These are phyloP conservation scores for Mimosa pudica DNA, from an alignment of 306 rosid species.

Conservation along the genomic window DNA sequence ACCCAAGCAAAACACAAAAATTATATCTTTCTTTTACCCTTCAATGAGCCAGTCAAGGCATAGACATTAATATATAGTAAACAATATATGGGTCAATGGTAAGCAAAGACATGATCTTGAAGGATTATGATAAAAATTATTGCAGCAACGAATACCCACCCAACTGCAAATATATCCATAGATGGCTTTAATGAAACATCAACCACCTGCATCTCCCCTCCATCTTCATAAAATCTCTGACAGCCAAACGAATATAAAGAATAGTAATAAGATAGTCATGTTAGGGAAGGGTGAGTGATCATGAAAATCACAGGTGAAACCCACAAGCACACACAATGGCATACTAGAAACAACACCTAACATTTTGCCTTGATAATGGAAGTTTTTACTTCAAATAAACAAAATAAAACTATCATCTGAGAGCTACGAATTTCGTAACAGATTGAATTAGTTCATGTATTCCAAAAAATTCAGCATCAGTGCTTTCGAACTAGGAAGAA, in stretches of 20 bases:
- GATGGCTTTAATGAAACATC: conserved; percentile 86
- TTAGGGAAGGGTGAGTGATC: conserved; percentile 12
- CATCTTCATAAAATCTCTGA: conserved; percentile 97
- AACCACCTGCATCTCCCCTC: conserved; percentile 90
- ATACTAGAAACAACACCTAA: conserved; percentile 11
- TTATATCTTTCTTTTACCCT: background rate
- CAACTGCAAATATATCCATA: conserved; percentile 95
- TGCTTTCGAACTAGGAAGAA: conserved; percentile 18
- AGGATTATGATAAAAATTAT: conserved; percentile 26
- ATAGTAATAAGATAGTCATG: conserved; percentile 19
- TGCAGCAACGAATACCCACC: conserved; percentile 63
- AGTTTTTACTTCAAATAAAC: conserved; percentile 17
- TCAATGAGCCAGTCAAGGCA: background rate
- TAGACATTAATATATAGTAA: conserved; percentile 19
- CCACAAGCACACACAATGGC: background rate
- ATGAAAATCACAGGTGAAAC: background rate
- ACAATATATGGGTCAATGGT: conserved; percentile 25
- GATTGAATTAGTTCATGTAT: conserved; percentile 12
- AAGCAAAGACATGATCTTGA: conserved; percentile 21
- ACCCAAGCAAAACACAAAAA: conserved; percentile 14
- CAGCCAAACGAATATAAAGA: conserved; percentile 28
- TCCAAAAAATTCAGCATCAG: background rate
- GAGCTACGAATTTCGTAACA: background rate
- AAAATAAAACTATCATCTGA: background rate
- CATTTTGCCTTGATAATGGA: conserved; percentile 16